A percentile compares a stretch with the other conserved stretches of the same genome.
Evolutionary conservation across 2,329 filamentous ascomycete species (phyloP).

Genomic region (Botrytis squamosa): DNA sequence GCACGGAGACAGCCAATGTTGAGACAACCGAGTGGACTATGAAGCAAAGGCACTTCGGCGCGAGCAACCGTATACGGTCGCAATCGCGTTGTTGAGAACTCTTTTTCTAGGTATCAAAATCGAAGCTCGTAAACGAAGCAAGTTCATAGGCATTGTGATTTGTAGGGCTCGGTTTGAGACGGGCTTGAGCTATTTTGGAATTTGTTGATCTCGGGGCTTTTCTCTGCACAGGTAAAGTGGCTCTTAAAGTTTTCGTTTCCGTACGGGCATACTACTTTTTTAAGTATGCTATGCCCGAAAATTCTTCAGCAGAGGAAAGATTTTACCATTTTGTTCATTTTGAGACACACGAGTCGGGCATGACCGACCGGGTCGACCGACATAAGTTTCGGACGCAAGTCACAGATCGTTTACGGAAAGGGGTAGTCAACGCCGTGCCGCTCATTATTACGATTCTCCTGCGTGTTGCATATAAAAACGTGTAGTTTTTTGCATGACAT

Average conservation of each 20-base stretch:
- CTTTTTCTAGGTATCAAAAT: not conserved
- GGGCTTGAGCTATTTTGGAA: not conserved
- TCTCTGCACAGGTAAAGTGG: conserved; percentile 3
- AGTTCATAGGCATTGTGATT: not conserved
- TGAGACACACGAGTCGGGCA: not conserved
- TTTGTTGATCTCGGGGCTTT: conserved; percentile 13
- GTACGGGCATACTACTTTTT: conserved; percentile 5
- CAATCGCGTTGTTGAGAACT: not conserved
- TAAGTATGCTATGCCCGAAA: not conserved
- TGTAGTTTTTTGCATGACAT: not conserved
- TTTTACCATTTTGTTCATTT: not conserved
- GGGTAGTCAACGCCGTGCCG: conserved; percentile 8
- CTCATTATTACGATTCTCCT: not conserved
- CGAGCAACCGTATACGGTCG: conserved; percentile 8
- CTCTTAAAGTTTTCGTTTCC: not conserved
- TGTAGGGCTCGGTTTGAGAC: not conserved
- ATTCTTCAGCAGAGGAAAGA: not conserved
- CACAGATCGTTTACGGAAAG: conserved; percentile 19
- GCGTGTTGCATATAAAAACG: not conserved
- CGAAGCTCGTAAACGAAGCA: not conserved
- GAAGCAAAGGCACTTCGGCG: conserved; percentile 8
- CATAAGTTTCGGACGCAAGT: conserved; percentile 1
- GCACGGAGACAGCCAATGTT: not conserved
- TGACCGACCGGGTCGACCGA: not conserved
- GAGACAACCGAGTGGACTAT: not conserved